Evolutionary conservation across 306 rosid species (phyloP).

Genomic region (Potentilla sterilis): DNA sequence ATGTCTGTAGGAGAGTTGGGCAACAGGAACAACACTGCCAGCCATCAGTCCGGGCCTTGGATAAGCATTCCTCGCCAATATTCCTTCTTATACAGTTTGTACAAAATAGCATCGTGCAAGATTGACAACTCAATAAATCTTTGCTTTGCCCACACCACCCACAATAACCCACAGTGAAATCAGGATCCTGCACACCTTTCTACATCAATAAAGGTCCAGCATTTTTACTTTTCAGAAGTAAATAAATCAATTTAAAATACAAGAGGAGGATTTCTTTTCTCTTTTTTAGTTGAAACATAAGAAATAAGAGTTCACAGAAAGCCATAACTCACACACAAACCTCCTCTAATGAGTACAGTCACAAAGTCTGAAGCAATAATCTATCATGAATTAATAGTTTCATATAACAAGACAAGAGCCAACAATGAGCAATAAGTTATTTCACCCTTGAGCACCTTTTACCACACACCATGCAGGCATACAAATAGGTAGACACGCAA

Average conservation of each 20-base stretch:
- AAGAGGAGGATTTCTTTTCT: background rate
- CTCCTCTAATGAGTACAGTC: background rate
- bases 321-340: background rate
- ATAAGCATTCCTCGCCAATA: constrained; percentile 56
- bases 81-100: constrained; percentile 60
- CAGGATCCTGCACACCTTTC: constrained; percentile 56
- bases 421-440: background rate
- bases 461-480: background rate
- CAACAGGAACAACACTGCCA: constrained; percentile 77
- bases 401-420: background rate
- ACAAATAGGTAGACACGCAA: background rate
- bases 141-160: constrained; percentile 73
- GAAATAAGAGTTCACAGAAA: background rate
- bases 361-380: background rate
- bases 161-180: constrained; percentile 59
- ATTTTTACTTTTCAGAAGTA: background rate
- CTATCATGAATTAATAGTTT: background rate
- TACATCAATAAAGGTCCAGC: constrained; percentile 26
- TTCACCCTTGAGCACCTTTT: background rate
- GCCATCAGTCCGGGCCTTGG: constrained; percentile 46
- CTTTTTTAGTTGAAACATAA: background rate
- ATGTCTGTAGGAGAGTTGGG: constrained; percentile 56
- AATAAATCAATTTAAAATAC: background rate
- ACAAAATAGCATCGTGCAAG: constrained; percentile 65
- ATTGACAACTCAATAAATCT: constrained; percentile 59